Evolutionary conservation across 2,329 filamentous ascomycete species (phyloP), one percentile per base, ranked within the genome.

Genomic region (Verticillium albo-atrum): DNA sequence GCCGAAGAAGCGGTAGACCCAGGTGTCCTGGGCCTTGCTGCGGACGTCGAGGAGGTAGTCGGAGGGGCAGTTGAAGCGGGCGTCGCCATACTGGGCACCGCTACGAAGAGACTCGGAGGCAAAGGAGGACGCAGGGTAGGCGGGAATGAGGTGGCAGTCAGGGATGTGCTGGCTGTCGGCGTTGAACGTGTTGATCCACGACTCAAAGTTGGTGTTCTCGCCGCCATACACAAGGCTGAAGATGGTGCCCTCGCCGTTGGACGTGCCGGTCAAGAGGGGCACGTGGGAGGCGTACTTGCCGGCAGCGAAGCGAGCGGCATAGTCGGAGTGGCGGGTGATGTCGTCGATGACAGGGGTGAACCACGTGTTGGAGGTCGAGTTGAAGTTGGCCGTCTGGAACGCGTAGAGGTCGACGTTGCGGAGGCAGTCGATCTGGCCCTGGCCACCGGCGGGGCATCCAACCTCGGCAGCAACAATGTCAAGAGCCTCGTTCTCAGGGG

Each of bases 1-100:
- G 30, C 73, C 75, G 54, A 77, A 75, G 69, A 76, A 79, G 28
- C 76, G 74, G 65, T 79, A 79, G 3, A 68, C 68, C 76, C 76
- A 79, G 0, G 75, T 78, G 6, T 72, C 61, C 61, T 78, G 76
- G 6, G 58, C 17, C 10, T 62, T 37, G 58, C 71, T 74, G 52
- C 77, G 75, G 25, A 78, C 47, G 59, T 78, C 74, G 28, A 74
- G 61, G 12, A 79, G 65, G 37, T 73, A 75, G 63, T 75, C 73
- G 3, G 74, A 68, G 1, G 73, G 65, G 62, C 77, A 80, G 64
- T 77, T 73, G 68, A 80, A 80, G 12, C 76, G 76, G 4, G 75
- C 77, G 20, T 80, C 77, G 28, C 77, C 78, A 35, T 75, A 75
- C 66, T 79, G 76, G 0, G 68, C 66, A 17, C 77, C 78, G 60